A percentile compares a stretch with the other conserved stretches of the same genome.
These are phyloP conservation scores for Saitozyma podzolica DNA, from an alignment of 768 basidiomycete genomes.

Conservation along the genomic window DNA sequence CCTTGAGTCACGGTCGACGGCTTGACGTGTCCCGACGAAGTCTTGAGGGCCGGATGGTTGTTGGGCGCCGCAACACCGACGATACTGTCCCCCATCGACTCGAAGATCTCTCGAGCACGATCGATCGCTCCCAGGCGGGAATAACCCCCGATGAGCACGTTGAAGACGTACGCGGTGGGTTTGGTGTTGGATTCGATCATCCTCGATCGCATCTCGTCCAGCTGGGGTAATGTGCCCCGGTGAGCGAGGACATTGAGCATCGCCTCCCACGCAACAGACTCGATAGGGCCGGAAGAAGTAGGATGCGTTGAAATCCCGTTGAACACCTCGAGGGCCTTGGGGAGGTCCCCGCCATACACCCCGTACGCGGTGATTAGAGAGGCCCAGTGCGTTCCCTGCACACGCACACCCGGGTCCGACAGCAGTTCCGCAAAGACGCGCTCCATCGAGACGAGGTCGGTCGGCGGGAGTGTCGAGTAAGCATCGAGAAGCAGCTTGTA, in stretches of 20 bases:
- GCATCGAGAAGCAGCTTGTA: slow-evolving; percentile 95
- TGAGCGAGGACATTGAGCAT: slow-evolving; percentile 82
- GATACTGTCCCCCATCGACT: slow-evolving; percentile 73
- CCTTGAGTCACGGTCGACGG: slow-evolving; percentile 49
- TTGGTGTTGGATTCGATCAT: slow-evolving; percentile 68
- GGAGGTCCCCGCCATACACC: slow-evolving; percentile 71
- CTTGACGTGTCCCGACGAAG: slow-evolving; percentile 50
- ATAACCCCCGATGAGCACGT: slow-evolving; percentile 74
- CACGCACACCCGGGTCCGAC: slow-evolving; percentile 56
- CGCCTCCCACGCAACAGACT: slow-evolving; percentile 86
- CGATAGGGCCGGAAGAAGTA: slow-evolving; percentile 56
- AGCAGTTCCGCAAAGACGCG: slow-evolving; percentile 65
- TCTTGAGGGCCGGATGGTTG: slow-evolving; percentile 76
- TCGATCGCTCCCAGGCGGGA: slow-evolving; percentile 70
- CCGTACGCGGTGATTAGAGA: slow-evolving; percentile 87
- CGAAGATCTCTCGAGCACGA: slow-evolving; percentile 74
- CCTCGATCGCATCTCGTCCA: slow-evolving; percentile 66
- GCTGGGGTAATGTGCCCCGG: slow-evolving; percentile 73
- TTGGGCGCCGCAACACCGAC: slow-evolving; percentile 77
- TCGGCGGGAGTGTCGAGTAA: slow-evolving; percentile 80
- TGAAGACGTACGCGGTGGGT: slow-evolving; percentile 94
- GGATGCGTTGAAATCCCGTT: slow-evolving; percentile 65
- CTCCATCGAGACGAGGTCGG: slow-evolving; percentile 73
- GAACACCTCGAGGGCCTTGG: slow-evolving; percentile 74
- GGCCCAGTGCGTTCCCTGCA: slow-evolving; percentile 72